A percentile compares a stretch with the other conserved stretches of the same genome.
Conservation (phyloP, 176 grass and related monocot species). For the Saccharum officinarum region DNA sequence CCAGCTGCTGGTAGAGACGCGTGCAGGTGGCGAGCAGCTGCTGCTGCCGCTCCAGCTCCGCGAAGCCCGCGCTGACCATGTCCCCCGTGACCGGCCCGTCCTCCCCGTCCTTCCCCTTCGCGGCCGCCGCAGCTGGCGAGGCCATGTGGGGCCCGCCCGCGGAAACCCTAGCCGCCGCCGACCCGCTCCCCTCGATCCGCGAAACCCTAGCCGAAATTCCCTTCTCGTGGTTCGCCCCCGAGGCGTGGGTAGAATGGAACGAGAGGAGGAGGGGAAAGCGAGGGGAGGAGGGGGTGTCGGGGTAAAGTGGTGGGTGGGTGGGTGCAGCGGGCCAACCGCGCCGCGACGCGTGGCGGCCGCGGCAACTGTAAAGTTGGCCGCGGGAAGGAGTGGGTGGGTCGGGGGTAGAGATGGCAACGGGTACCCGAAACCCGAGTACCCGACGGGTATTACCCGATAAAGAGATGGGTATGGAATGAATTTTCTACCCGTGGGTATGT, state of each 20-base stretch:
- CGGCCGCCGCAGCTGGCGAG: constrained; percentile 24
- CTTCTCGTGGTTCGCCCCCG: neutral
- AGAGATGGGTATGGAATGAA: too few relatives aligned
- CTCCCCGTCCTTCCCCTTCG: neutral
- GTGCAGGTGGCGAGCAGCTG: constrained; percentile 86
- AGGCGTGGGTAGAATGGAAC: neutral
- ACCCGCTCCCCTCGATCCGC: neutral
- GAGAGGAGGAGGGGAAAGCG: constrained; percentile 12
- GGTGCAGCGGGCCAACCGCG: neutral
- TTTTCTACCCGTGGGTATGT: too few relatives aligned
- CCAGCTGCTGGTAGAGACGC: constrained; percentile 78
- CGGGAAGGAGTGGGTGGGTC: neutral
- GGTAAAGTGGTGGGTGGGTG: constrained; percentile 1
- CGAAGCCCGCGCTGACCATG: constrained; percentile 66
- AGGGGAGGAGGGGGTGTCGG: neutral
- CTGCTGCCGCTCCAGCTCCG: constrained; percentile 86
- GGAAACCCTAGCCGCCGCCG: constrained; percentile 32
- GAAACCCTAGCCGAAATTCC: constrained; percentile 50
- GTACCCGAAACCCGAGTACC: too few relatives aligned
- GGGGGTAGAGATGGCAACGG: too few relatives aligned
- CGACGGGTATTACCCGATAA: too few relatives aligned
- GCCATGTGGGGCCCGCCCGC: neutral
- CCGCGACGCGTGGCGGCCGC: constrained; percentile 17
- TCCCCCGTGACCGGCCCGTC: constrained; percentile 12
- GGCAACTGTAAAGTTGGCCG: constrained; percentile 38